These are phyloP conservation scores for Hypericum androsaemum DNA, from an alignment of 345 rosid species.

Conservation along the genomic window DNA sequence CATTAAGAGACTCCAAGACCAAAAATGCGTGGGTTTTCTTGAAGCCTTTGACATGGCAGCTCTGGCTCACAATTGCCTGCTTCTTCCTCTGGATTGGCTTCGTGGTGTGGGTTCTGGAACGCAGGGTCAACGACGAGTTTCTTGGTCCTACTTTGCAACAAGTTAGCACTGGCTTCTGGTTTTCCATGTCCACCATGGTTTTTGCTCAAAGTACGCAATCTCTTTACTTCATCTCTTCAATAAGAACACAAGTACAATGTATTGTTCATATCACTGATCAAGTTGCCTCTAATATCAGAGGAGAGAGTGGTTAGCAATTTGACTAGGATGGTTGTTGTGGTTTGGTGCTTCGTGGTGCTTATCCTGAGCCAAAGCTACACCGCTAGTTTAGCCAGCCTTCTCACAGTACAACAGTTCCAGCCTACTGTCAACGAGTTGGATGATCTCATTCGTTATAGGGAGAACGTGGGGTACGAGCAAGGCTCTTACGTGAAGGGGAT, in stretches of 20 bases:
- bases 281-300: slow-evolving; percentile 9
- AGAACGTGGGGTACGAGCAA: slow-evolving; percentile 15
- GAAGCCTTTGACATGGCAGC: slow-evolving; percentile 48
- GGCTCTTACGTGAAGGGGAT: slow-evolving; percentile 12
- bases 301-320: slow-evolving; percentile 13
- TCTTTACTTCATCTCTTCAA: slow-evolving; percentile 38
- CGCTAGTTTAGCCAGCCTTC: too few species aligned
- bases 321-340: too few species aligned
- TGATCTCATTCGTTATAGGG: slow-evolving; percentile 9
- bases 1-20: slow-evolving; percentile 43
- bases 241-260: slow-evolving; percentile 17
- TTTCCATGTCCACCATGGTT: too few species aligned
- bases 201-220: slow-evolving; percentile 47
- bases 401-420: too few species aligned
- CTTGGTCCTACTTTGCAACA: slow-evolving; percentile 72
- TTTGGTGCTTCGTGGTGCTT: too few species aligned
- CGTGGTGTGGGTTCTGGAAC: slow-evolving; percentile 73
- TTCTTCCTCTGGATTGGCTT: slow-evolving; percentile 52
- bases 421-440: too few species aligned
- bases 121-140: slow-evolving; percentile 54
- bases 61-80: slow-evolving; percentile 59
- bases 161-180: too few species aligned
- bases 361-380: too few species aligned
- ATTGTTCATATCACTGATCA: too few species aligned
- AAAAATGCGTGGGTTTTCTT: slow-evolving; percentile 62